phyloP scores from a whole-genome alignment of 2,329 filamentous ascomycete genomes.

The Rutstroemia sydowiana region DNA sequence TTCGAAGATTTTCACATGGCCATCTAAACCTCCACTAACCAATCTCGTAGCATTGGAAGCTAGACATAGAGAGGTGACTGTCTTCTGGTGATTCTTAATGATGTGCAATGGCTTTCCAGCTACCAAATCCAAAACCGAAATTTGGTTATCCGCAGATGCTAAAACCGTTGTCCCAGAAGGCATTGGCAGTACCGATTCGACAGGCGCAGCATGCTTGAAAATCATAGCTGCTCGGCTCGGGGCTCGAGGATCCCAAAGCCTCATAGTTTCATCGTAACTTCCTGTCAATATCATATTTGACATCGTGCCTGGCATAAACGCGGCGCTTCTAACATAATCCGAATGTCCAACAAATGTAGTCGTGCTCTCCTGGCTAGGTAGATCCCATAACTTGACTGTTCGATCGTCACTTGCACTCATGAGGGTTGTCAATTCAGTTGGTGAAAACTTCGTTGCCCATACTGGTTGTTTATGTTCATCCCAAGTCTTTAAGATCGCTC shows the following conservation, averaged over 20 bases:
- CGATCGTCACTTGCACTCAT: slow-evolving; percentile 89
- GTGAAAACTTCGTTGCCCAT: slow-evolving; percentile 88
- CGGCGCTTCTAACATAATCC: slow-evolving; percentile 85
- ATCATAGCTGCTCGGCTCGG: slow-evolving; percentile 71
- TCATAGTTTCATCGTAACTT: slow-evolving; percentile 89
- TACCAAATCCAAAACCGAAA: slow-evolving; percentile 87
- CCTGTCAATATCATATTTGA: slow-evolving; percentile 76
- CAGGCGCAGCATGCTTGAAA: slow-evolving; percentile 85
- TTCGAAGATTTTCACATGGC: slow-evolving; percentile 95
- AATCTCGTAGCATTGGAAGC: slow-evolving; percentile 76
- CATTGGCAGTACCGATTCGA: slow-evolving; percentile 84
- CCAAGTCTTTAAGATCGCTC: slow-evolving; percentile 94
- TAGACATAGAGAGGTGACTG: slow-evolving; percentile 78
- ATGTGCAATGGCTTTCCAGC: slow-evolving; percentile 81
- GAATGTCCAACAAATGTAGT: slow-evolving; percentile 77
- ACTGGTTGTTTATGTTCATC: slow-evolving; percentile 88
- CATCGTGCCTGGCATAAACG: slow-evolving; percentile 69
- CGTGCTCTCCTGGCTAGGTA: slow-evolving; percentile 70
- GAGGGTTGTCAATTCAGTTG: slow-evolving; percentile 73
- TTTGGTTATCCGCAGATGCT: slow-evolving; percentile 75
- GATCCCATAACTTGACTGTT: slow-evolving; percentile 89
- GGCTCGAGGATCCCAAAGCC: slow-evolving; percentile 83
- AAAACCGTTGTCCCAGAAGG: slow-evolving; percentile 80
- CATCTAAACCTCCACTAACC: slow-evolving; percentile 83
- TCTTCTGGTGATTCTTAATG: slow-evolving; percentile 95